Evolutionary conservation across 164 flowering plant species (phyloP).

Genomic region (Vitis amurensis): DNA sequence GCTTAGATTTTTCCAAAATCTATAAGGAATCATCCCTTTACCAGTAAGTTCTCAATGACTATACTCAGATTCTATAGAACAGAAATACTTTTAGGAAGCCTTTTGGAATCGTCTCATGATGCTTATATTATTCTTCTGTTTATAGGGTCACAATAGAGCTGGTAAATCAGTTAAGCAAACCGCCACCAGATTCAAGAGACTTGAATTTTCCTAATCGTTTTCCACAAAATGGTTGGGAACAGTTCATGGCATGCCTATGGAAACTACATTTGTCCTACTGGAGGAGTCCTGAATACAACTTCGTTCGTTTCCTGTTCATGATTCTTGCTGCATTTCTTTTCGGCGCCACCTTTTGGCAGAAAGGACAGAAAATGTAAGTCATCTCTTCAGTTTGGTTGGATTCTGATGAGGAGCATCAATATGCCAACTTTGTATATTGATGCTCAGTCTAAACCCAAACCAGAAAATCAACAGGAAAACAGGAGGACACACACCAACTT

Average conservation of each 20-base stretch:
- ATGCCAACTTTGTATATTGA: neutral
- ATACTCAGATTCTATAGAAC: neutral
- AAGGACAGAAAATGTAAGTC: conserved; percentile 41
- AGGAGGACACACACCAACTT: no score
- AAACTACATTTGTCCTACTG: conserved; percentile 35
- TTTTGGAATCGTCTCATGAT: neutral
- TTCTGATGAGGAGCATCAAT: neutral
- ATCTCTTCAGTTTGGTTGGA: neutral
- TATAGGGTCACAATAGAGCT: conserved; percentile 24
- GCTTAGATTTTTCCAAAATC: conserved; percentile 40
- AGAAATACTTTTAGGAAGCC: no score
- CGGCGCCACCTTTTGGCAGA: conserved; percentile 41
- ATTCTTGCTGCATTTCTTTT: conserved; percentile 23
- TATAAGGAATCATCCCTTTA: conserved; percentile 40
- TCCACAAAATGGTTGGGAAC: conserved; percentile 41
- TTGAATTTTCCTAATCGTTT: conserved; percentile 40
- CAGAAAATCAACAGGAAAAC: no score
- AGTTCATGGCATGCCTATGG: conserved; percentile 55
- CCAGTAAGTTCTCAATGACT: conserved; percentile 22
- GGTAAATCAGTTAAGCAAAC: conserved; percentile 29
- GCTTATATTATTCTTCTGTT: neutral
- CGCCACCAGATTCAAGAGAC: conserved; percentile 40
- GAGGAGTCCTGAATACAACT: conserved; percentile 46
- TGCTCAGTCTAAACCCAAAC: no score
- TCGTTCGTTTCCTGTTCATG: conserved; percentile 27